phyloP scores from a whole-genome alignment of 805 yeast genomes.

The Jamesozyma lodderae region DNA sequence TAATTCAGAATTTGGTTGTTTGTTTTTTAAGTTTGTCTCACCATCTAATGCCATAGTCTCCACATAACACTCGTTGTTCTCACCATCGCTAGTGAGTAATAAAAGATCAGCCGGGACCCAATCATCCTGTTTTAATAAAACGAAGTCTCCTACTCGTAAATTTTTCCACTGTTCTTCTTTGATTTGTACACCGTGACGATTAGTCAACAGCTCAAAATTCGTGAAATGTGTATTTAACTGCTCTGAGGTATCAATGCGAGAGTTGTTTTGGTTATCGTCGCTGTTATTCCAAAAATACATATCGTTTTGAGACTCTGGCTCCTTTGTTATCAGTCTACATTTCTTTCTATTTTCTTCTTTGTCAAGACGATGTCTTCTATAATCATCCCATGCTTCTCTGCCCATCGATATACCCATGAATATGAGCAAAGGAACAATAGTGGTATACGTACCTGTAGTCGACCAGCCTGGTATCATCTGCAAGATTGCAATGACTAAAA shows the following conservation, averaged over 20 bases:
- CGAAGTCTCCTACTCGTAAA: constrained; percentile 78
- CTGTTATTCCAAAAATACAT: background rate
- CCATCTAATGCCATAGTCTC: constrained; percentile 99
- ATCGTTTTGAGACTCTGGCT: constrained; percentile 1
- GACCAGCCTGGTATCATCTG: constrained; percentile 98
- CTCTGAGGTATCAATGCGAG: background rate
- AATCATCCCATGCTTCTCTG: constrained; percentile 91
- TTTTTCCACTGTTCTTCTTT: constrained; percentile 54
- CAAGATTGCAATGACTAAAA: constrained; percentile 79
- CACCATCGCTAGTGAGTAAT: constrained; percentile 54
- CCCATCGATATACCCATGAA: constrained; percentile 84
- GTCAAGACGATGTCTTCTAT: constrained; percentile 77
- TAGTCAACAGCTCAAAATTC: constrained; percentile 14
- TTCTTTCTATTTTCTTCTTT: constrained; percentile 65
- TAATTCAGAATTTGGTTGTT: constrained; percentile 56
- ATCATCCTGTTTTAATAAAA: constrained; percentile 67
- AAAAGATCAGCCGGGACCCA: constrained; percentile 92
- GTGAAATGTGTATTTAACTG: constrained; percentile 14
- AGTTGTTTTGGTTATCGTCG: background rate
- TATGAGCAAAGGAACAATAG: constrained; percentile 78
- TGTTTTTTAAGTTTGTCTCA: constrained; percentile 82
- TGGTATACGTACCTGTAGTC: constrained; percentile 91
- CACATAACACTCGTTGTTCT: constrained; percentile 57
- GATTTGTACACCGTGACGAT: constrained; percentile 17
- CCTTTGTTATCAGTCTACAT: constrained; percentile 32